Evolutionary conservation across 129 eudicot species (phyloP), one percentile per base, ranked within the genome.

Genomic region (Artemisia annua): DNA sequence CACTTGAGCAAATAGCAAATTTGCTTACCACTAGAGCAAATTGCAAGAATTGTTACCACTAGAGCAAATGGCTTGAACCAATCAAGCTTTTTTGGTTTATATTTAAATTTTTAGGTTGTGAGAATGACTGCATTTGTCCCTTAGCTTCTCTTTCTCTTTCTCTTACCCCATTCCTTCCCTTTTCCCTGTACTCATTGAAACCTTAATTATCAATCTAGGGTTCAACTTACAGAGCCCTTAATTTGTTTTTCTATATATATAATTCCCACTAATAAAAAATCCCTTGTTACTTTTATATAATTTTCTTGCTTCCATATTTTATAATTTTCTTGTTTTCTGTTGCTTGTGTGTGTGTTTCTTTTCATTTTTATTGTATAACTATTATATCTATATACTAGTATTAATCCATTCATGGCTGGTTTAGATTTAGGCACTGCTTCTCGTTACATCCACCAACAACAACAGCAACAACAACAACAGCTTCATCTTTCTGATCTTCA

Each of bases 281-380:
- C 66, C 70, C 46, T 39, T 7, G 46, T 14, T 35, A 73, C 66
- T 79, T 73, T 73, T 66, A 59, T 57, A 80, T 76, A 11, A 57
- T 55, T 70, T 80, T 53, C 69, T 46, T 74, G 46, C 44, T 52
- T 30, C 62, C 58, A 61, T 80, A 52, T 80, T 80, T 75, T 69
- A 80, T 80, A 75, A 53, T 80, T 80, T 80, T 55, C 84, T 75
- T 80, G 84, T 80, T 80, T 80, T 80, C 84, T 80, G 84, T 80
- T 80, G 78, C 72, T 80, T 78, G 82, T 63, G 82, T 78, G 76
- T 78, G 76, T 70, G 46, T 62, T 78, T 70, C 76, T 78, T 70
- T 78, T 80, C 63, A 75, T 80, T 80, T 80, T 80, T 35, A 15
- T 64, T 35, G 44, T 30, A 62, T 14, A 62, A 15, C 12, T 56